A percentile compares a stretch with the other conserved stretches of the same genome.
These are phyloP conservation scores for Phialophora chinensis DNA, from an alignment of 2,329 filamentous ascomycete species.

Conservation along the genomic window DNA sequence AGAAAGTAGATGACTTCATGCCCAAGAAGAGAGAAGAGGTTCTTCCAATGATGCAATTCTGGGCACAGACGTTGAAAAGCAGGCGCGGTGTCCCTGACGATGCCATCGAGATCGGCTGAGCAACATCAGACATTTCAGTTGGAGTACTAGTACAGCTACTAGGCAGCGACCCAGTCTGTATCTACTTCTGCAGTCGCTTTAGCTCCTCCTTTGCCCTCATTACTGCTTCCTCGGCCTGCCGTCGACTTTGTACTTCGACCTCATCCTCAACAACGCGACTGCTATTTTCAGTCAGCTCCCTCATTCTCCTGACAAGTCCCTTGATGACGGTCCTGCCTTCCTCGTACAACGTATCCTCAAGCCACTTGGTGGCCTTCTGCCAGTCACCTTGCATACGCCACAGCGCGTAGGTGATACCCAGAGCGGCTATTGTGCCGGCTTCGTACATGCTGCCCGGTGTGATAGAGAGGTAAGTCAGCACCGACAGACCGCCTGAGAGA, in stretches of 20 bases:
- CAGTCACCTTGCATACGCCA: conserved; percentile 65
- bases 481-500: conserved; percentile 58
- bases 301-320: conserved; percentile 59
- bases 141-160: not conserved
- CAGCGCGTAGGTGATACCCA: conserved; percentile 64
- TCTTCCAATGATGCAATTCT: conserved; percentile 85
- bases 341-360: conserved; percentile 61
- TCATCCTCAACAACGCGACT: conserved; percentile 47
- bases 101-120: conserved; percentile 48
- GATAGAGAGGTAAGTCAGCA: conserved; percentile 61
- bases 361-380: conserved; percentile 59
- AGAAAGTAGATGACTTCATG: conserved; percentile 77
- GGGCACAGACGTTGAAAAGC: conserved; percentile 52
- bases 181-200: conserved; percentile 28
- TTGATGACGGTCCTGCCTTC: conserved; percentile 63
- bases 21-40: conserved; percentile 84
- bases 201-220: conserved; percentile 55
- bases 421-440: conserved; percentile 63
- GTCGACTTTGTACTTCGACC: conserved; percentile 46
- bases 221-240: conserved; percentile 53
- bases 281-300: conserved; percentile 53
- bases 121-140: not conserved
- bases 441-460: conserved; percentile 61
- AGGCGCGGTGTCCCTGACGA: conserved; percentile 54
- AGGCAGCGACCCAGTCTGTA: not conserved